Evolutionary conservation across 192 early-diverging fungal species (phyloP), one percentile per base, ranked within the genome.

Genomic region (Cetraspora pellucida): DNA sequence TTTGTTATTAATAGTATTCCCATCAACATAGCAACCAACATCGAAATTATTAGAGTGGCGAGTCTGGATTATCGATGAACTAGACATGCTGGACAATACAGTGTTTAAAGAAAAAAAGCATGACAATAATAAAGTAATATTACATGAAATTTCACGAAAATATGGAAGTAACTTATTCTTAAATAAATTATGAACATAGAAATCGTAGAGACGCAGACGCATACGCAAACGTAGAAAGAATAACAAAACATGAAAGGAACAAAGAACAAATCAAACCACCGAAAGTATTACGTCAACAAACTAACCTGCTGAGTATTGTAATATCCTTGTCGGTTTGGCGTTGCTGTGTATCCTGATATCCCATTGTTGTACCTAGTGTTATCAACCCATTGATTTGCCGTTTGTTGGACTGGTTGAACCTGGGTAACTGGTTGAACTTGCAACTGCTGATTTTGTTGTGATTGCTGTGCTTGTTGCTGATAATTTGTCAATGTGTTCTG

Each of bases 291-390:
- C 23, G 17, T 55, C 44, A 74, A 74, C 7, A 23, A 28, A 66
- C 63, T 76, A 44, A 76, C 74, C 74, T 52, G 60, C 10, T 65
- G 47, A 21, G 74, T 76, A 23, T 54, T 46, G 44, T 66, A 76
- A 76, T 66, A 76, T 76, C 74, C 74, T 64, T 66, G 61, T 6
- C 73, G 73, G 63, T n/a, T 65, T 8, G 27, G 61, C 11, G 37
- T 9, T 54, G 45, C 14, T 23, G 59, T 10, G 66, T 28, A 58
- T 43, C 61, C 54, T 28, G 64, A 11, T 55, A 17, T 47, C 14
- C 43, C 72, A 60, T 61, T 74, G 10, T 21, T 60, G 60, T 74
- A 74, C 16, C 47, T 52, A 46, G 30, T 3, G 21, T 58, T n/a
- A 59, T 74, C 72, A 2, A 57, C 49, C 74, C 61, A 65, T 37